A percentile compares a stretch with the other conserved stretches of the same genome.
phyloP scores from a whole-genome alignment of 2,329 filamentous ascomycete genomes.

The Aplosporella prunicola region DNA sequence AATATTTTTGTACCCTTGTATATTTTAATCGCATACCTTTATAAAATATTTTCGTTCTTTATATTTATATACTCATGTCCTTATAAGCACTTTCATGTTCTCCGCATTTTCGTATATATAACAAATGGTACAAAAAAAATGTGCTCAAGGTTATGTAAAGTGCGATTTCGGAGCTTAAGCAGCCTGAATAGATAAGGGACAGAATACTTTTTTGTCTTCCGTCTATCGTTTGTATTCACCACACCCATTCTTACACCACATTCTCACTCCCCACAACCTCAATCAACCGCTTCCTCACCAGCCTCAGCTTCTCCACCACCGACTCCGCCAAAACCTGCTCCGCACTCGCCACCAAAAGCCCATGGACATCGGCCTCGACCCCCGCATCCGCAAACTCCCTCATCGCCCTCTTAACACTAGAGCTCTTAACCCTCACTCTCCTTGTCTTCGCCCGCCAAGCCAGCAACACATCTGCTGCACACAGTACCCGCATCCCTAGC shows the following conservation, averaged over 20 bases:
- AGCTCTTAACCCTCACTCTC: slow-evolving; percentile 15
- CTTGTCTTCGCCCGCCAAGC: slow-evolving; percentile 16
- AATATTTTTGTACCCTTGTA: too few species aligned
- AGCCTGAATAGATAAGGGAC: too few species aligned
- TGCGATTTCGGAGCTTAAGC: too few species aligned
- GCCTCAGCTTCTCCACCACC: slow-evolving; percentile 12
- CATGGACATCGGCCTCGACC: slow-evolving; percentile 20
- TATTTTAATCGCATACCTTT: too few species aligned
- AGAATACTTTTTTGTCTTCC: too few species aligned
- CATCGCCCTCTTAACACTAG: slow-evolving; percentile 20
- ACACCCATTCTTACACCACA: background rate
- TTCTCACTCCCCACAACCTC: background rate
- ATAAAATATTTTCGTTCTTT: too few species aligned
- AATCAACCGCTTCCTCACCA: background rate
- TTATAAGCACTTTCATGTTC: too few species aligned
- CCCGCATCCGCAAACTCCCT: slow-evolving; percentile 18
- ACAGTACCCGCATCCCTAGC: slow-evolving; percentile 42
- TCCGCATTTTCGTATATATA: too few species aligned
- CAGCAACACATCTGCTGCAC: slow-evolving; percentile 32
- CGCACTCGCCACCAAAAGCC: slow-evolving; percentile 28
- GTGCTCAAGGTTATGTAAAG: too few species aligned
- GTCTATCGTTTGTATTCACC: too few species aligned
- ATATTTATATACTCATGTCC: too few species aligned
- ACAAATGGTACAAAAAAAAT: too few species aligned
- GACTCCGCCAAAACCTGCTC: slow-evolving; percentile 23